These are phyloP conservation scores for Gremmenia infestans DNA, from an alignment of 2,329 filamentous ascomycete genomes.

Conservation along the genomic window DNA sequence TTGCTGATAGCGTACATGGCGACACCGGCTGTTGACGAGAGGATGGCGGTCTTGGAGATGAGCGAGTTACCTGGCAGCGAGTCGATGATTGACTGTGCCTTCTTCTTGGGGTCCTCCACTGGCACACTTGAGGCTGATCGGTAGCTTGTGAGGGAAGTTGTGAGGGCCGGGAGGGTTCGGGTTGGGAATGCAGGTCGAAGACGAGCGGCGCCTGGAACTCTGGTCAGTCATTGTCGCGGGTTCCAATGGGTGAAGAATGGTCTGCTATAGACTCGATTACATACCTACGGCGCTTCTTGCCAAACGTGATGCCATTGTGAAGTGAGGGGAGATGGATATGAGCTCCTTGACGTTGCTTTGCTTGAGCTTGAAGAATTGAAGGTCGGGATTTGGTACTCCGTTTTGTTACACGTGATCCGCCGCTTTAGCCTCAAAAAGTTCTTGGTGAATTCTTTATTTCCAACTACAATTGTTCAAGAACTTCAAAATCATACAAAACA, in stretches of 20 bases:
- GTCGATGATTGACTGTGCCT: conserved; percentile 93
- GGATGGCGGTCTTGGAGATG: conserved; percentile 92
- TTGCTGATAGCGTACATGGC: conserved; percentile 96
- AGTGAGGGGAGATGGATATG: conserved; percentile 51
- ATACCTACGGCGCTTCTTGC: conserved; percentile 91
- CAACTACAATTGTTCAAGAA: not conserved
- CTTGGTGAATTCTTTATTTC: conserved; percentile 7
- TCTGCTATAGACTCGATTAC: conserved; percentile 37
- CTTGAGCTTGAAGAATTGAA: conserved; percentile 24
- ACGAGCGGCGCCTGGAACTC: conserved; percentile 69
- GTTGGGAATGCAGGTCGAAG: conserved; percentile 76
- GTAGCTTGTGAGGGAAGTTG: conserved; percentile 57
- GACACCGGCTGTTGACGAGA: conserved; percentile 86
- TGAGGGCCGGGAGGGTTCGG: conserved; percentile 70
- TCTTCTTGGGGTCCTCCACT: conserved; percentile 86
- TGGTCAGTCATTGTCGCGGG: conserved; percentile 29
- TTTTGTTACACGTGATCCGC: conserved; percentile 5
- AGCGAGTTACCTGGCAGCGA: conserved; percentile 87
- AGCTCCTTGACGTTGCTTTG: conserved; percentile 25
- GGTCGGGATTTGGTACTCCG: conserved; percentile 21
- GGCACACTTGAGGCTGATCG: conserved; percentile 75
- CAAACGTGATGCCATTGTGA: conserved; percentile 96
- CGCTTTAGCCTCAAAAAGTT: conserved; percentile 3
- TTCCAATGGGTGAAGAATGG: conserved; percentile 18
- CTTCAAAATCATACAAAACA: conserved; percentile 3